Evolutionary conservation across 441 rosid species (phyloP).

Genomic region (Erysimum cheiri): DNA sequence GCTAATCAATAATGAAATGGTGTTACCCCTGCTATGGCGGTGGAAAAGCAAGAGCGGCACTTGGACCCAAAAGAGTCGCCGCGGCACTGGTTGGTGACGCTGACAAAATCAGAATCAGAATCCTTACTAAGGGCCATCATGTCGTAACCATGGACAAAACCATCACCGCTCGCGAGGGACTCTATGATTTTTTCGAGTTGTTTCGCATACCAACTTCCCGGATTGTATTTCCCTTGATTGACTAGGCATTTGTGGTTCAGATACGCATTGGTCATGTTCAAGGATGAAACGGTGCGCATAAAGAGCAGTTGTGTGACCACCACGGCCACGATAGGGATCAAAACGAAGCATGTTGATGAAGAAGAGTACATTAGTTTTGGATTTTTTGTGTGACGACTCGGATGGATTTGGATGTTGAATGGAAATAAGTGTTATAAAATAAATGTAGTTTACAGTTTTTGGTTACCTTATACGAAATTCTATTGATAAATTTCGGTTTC

Average conservation of each 20-base stretch:
- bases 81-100: conserved; percentile 61
- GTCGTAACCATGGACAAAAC: conserved; percentile 49
- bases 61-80: conserved; percentile 58
- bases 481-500: conserved; percentile 1
- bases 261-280: conserved; percentile 27
- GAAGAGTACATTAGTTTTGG: conserved; percentile 8
- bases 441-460: not conserved
- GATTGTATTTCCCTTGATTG: conserved; percentile 50
- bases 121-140: conserved; percentile 21
- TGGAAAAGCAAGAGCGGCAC: conserved; percentile 44
- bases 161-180: conserved; percentile 42
- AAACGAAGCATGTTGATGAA: not conserved
- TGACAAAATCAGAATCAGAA: conserved; percentile 17
- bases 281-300: not conserved
- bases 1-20: not conserved
- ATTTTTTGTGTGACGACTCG: conserved; percentile 1
- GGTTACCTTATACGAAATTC: not conserved
- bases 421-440: not conserved
- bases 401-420: not conserved
- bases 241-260: conserved; percentile 56
- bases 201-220: conserved; percentile 45
- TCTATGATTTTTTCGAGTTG: conserved; percentile 44
- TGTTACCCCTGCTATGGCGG: not conserved
- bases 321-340: conserved; percentile 2
- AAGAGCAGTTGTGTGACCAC: conserved; percentile 23